Evolutionary conservation across 169 alveolate genomes (phyloP).

Genomic region (Plasmodium falciparum): DNA sequence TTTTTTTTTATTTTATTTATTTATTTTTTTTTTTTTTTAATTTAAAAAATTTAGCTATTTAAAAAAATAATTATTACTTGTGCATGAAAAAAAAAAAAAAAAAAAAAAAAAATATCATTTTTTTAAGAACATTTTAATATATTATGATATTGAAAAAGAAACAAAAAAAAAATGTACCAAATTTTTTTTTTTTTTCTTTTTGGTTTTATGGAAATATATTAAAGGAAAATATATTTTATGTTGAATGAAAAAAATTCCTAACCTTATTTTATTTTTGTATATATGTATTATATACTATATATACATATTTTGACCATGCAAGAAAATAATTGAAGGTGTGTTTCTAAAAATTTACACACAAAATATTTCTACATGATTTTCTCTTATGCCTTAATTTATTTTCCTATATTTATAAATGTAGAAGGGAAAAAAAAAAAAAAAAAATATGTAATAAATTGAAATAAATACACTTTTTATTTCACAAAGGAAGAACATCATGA

Average conservation of each 20-base stretch:
- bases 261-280: too few species aligned
- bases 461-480: too few species aligned
- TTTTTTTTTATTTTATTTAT: constrained; percentile 11
- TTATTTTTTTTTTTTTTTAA: constrained; percentile 41
- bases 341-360: constrained; percentile 49
- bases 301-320: too few species aligned
- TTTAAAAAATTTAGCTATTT: constrained; percentile 47
- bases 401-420: too few species aligned
- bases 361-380: constrained; percentile 31
- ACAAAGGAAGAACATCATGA: too few species aligned
- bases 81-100: constrained; percentile 22
- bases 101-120: background rate
- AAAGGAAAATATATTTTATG: constrained; percentile 8
- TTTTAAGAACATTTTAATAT: background rate
- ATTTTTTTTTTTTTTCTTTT: background rate
- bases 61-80: constrained; percentile 36
- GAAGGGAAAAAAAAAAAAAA: too few species aligned
- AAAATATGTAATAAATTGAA: too few species aligned
- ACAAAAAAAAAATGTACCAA: constrained; percentile 1
- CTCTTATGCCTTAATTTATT: background rate
- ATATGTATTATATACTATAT: too few species aligned
- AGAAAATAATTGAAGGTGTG: too few species aligned
- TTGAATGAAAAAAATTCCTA: too few species aligned
- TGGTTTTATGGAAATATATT: background rate
- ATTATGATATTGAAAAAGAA: constrained; percentile 2